Percentiles rank a stretch among this genome's conserved stretches.
Conservation (phyloP, 306 rosid genomes). For the Chamaecrista fasciculata region DNA sequence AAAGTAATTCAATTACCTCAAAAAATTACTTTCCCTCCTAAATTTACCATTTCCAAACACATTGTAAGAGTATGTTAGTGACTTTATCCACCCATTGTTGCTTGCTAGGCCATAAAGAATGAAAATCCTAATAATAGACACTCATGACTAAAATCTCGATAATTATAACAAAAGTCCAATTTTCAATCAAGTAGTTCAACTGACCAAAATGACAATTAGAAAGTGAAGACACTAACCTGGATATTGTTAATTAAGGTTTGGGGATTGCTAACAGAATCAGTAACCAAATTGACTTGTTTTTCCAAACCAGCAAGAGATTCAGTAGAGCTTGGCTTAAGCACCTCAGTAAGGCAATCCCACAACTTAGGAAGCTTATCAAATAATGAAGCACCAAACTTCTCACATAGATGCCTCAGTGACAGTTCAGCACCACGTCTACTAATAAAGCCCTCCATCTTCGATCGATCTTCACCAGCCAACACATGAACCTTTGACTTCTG, state of each 20-base stretch:
- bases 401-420: slow-evolving; percentile 77
- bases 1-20: too few relatives aligned
- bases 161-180: slow-evolving; percentile 1
- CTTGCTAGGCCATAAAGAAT: too few relatives aligned
- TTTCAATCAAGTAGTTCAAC: not conserved
- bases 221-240: slow-evolving; percentile 61
- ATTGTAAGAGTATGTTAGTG: too few relatives aligned
- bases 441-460: slow-evolving; percentile 83
- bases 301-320: slow-evolving; percentile 47
- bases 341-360: slow-evolving; percentile 98
- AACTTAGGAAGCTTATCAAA: slow-evolving; percentile 92
- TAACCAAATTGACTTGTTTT: slow-evolving; percentile 31
- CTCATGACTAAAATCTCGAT: not conserved
- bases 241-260: slow-evolving; percentile 89
- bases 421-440: slow-evolving; percentile 97
- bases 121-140: too few relatives aligned
- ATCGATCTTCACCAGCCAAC: slow-evolving; percentile 80
- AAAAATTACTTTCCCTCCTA: too few relatives aligned
- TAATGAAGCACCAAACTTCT: slow-evolving; percentile 68
- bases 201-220: slow-evolving; percentile 3
- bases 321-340: slow-evolving; percentile 59
- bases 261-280: slow-evolving; percentile 70
- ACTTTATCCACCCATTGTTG: too few relatives aligned
- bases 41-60: too few relatives aligned
- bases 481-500: slow-evolving; percentile 70